These are phyloP conservation scores for Parascedosporium putredinis DNA, from an alignment of 2,329 filamentous ascomycete species.

Conservation along the genomic window DNA sequence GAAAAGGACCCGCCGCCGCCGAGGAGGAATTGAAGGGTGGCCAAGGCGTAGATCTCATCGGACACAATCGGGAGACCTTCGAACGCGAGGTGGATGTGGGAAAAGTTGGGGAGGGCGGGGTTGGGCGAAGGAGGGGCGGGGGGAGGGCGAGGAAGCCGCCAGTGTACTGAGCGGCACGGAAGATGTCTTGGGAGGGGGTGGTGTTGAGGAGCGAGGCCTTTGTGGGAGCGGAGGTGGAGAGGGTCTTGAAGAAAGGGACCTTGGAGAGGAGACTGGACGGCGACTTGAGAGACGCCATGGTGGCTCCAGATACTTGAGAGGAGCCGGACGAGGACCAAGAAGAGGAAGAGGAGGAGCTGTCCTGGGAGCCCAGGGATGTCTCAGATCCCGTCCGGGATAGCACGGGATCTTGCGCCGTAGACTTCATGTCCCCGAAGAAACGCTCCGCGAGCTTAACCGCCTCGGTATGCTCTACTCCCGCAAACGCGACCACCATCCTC, in stretches of 20 bases:
- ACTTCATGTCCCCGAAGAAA: slow-evolving; percentile 85
- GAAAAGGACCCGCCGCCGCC: slow-evolving; percentile 95
- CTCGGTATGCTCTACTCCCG: slow-evolving; percentile 72
- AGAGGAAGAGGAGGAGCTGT: slow-evolving; percentile 23
- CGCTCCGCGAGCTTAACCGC: slow-evolving; percentile 72
- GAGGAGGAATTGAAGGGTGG: slow-evolving; percentile 88
- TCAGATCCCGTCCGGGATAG: slow-evolving; percentile 50
- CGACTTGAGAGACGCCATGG: background rate
- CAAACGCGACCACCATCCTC: slow-evolving; percentile 88
- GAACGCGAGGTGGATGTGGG: slow-evolving; percentile 91
- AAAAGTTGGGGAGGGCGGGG: slow-evolving; percentile 69
- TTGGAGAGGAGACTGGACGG: slow-evolving; percentile 64
- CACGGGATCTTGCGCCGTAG: slow-evolving; percentile 30
- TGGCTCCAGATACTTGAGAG: slow-evolving; percentile 25
- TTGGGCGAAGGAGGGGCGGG: slow-evolving; percentile 67
- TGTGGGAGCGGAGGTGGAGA: slow-evolving; percentile 62
- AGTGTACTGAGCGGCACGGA: slow-evolving; percentile 69
- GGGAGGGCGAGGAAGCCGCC: slow-evolving; percentile 87
- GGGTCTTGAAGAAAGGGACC: slow-evolving; percentile 81
- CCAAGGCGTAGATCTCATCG: slow-evolving; percentile 90
- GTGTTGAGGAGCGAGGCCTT: slow-evolving; percentile 45
- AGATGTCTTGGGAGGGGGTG: slow-evolving; percentile 43
- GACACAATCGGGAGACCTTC: slow-evolving; percentile 86
- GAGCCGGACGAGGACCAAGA: slow-evolving; percentile 20
- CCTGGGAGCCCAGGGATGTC: slow-evolving; percentile 30